Evolutionary conservation across 163 green algal genomes (phyloP), one percentile per base, ranked within the genome.

Genomic region (Scenedesmus sp.): DNA sequence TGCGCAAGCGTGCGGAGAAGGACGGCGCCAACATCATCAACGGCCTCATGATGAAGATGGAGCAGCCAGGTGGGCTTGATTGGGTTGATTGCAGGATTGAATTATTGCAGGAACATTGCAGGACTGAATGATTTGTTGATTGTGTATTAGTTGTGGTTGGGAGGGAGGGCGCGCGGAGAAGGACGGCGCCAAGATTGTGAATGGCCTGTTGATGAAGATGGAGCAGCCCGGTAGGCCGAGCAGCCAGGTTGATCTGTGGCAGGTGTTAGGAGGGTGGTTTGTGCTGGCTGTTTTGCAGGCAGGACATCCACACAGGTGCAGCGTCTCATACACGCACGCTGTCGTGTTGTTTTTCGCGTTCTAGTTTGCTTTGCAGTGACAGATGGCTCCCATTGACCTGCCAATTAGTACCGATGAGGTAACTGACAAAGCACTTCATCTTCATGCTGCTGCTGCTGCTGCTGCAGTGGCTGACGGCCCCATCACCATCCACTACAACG

Each of bases 401-500:
- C 34, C 34, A 46, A 46, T 46, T 1, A 46, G 34, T 46, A 46
- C 34, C 34, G 34, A 46, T 46, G 34, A 46, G 34, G 34, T 46
- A 46, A 46, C 34, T 46, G 34, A 46, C 59, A 64, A 10, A 64
- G 9, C 59, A 64, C 3, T 77, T 4, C 13, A 18, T 79, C 18
- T 52, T n/a, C 23, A 5, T 52, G 3, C 82, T 56, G 10, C 54
- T 20, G 16, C 62, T 20, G 16, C 62, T 82, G 10, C 23, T 59
- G 54, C 91, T 83, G 64, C 92, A 81, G 91, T 94, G 18, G 59
- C 86, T 2, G 96, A 99, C 34, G 97, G 95, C 55, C 96, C 97
- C 87, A 97, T 98, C 94, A 98, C 95, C 76, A 89, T 99, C 57
- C 94, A 97, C 90, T 99, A 99, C 97, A 99, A 98, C 95, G 94